A percentile compares a stretch with the other conserved stretches of the same genome.
Evolutionary conservation across 352 stramenopile genomes (phyloP).

Genomic region (Phytopythium sindhum): DNA sequence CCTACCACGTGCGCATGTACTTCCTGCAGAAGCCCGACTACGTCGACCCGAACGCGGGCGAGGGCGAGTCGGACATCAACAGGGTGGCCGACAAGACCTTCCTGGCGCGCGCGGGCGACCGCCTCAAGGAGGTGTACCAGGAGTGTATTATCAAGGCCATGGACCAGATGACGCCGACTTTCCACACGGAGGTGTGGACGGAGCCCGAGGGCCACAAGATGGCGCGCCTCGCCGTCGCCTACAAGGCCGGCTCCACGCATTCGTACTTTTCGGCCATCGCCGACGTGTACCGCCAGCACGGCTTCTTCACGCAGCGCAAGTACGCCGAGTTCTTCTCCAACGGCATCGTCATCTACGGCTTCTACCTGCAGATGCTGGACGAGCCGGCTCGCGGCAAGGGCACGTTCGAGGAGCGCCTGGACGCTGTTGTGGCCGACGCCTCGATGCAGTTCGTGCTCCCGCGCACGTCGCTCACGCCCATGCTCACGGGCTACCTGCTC

Average conservation of each 20-base stretch:
- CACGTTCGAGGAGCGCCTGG: slow-evolving; percentile 66
- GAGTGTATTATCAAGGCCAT: slow-evolving; percentile 69
- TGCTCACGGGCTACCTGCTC: slow-evolving; percentile 73
- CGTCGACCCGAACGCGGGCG: slow-evolving; percentile 44
- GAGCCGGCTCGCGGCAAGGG: slow-evolving; percentile 42
- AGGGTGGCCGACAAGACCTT: slow-evolving; percentile 78
- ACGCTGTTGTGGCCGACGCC: slow-evolving; percentile 59
- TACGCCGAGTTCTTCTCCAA: slow-evolving; percentile 87
- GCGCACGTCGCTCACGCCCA: slow-evolving; percentile 78
- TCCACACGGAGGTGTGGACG: slow-evolving; percentile 77
- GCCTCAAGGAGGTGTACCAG: slow-evolving; percentile 77
- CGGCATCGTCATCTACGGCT: slow-evolving; percentile 79
- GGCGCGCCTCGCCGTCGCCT: slow-evolving; percentile 75
- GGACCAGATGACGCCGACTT: slow-evolving; percentile 72
- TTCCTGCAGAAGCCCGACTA: slow-evolving; percentile 77
- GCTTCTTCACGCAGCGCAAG: slow-evolving; percentile 79
- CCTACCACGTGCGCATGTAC: slow-evolving; percentile 84
- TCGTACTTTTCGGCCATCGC: slow-evolving; percentile 87
- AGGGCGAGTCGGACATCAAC: slow-evolving; percentile 74
- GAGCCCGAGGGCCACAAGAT: slow-evolving; percentile 76
- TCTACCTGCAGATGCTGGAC: slow-evolving; percentile 80
- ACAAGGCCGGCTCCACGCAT: slow-evolving; percentile 72
- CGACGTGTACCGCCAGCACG: slow-evolving; percentile 82
- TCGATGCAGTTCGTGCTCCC: slow-evolving; percentile 84
- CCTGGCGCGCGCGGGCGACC: slow-evolving; percentile 55